Base-by-base conservation (phyloP, 441 rosid genomes). In the Melastoma candidum region DNA sequence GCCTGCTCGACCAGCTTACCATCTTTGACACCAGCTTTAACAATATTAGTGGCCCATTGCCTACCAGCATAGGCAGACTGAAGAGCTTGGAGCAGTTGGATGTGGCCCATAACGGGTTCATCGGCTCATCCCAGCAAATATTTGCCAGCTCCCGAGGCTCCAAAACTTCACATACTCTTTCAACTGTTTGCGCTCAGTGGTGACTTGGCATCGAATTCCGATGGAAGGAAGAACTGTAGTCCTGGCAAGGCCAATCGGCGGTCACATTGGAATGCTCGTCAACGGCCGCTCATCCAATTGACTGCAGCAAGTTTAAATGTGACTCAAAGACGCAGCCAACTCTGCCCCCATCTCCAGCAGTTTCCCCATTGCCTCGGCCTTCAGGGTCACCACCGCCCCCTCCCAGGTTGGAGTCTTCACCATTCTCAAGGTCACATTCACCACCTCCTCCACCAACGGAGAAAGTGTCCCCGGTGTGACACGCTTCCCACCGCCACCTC, bases 151-250 rank as follows among this genome's bases (percentile, higher is more conserved):
- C 41, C 41, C 41, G 41, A 32, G 7, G 41, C 41, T 32, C 41
- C 41, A 32, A 8, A 32, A 32, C 41, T 32, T 32, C 41, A 32
- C 41, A 6, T 32, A 32, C 41, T 32, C 41, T 8, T 32, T 32
- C 8, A 32, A 32, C 41, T 32, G 8, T 32, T 32, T 32, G 6
- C 41, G 8, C 5, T 32, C 41, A 32, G 41, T 8, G 41, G 41
- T 32, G 41, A 8, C 41, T 32, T 8, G 41, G 8, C 41, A 32
- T 32, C 41, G 5, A 32, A 32, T 6, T 6, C 11, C 54, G 68
- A 83, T 59, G 77, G 83, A 0, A 68, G 65, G 22, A 59, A 66
- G 66, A 92, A 92, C 53, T 92, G 96, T 68, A 69, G 85, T 59
- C 85, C 82, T 0, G 72, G 78, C 25, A 87, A 74, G 73, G 77